These are phyloP conservation scores for Phytophthora hybrid DNA, from an alignment of 352 stramenopile genomes.

Conservation along the genomic window DNA sequence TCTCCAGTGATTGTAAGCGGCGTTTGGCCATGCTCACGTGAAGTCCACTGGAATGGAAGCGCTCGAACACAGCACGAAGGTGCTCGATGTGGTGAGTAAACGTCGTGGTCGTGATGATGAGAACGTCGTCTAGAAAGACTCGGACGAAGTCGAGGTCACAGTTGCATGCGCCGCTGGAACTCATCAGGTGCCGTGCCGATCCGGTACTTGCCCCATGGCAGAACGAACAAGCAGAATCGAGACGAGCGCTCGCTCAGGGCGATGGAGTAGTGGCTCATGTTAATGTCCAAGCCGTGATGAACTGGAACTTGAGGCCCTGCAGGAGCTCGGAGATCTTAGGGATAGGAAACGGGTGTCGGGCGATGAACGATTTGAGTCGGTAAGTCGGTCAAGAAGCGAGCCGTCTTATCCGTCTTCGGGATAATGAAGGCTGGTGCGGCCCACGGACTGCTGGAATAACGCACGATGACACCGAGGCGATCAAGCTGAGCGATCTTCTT, in stretches of 20 bases:
- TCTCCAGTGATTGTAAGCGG: background rate
- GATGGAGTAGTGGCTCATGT: background rate
- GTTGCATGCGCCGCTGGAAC: background rate
- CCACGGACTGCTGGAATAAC: background rate
- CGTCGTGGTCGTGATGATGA: background rate
- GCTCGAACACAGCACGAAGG: background rate
- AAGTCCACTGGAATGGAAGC: background rate
- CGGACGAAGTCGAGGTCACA: background rate
- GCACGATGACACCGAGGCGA: background rate
- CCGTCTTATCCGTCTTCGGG: background rate
- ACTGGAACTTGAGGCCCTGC: background rate
- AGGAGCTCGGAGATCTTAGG: background rate
- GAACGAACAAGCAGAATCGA: background rate
- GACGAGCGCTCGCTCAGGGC: background rate
- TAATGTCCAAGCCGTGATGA: background rate
- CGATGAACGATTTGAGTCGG: background rate
- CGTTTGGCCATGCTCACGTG: background rate
- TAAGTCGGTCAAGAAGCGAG: background rate
- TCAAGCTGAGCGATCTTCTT: background rate
- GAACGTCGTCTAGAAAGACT: background rate
- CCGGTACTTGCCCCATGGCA: background rate
- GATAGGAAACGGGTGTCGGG: background rate
- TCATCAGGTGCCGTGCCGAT: background rate
- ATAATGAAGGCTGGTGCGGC: background rate
- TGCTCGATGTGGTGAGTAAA: background rate